Conservation (phyloP, 2,329 filamentous ascomycete genomes). For the Nemania bipapillata region DNA sequence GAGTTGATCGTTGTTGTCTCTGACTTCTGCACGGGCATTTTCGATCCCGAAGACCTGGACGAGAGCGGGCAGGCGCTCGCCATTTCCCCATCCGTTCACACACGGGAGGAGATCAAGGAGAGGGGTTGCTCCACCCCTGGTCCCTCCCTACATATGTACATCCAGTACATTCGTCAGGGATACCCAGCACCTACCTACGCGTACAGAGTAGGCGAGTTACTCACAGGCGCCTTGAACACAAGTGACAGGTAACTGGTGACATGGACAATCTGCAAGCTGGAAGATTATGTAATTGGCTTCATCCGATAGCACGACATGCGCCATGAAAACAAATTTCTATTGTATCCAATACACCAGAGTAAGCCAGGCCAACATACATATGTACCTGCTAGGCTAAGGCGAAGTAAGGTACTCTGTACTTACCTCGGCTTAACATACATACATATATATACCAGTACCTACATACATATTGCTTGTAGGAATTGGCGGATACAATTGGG, state of each 20-base stretch:
- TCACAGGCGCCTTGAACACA: not conserved
- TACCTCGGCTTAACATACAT: too few relatives aligned
- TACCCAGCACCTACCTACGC: too few relatives aligned
- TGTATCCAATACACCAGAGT: not conserved
- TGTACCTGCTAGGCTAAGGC: too few relatives aligned
- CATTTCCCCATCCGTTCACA: conserved; percentile 37
- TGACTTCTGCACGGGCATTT: conserved; percentile 28
- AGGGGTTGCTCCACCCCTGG: not conserved
- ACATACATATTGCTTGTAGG: not conserved
- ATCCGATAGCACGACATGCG: not conserved
- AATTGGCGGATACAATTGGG: conserved; percentile 15
- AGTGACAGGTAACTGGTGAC: conserved; percentile 13
- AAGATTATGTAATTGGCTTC: conserved; percentile 15
- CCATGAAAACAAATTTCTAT: too few relatives aligned
- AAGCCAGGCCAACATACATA: too few relatives aligned
- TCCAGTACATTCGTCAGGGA: too few relatives aligned
- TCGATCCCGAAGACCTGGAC: conserved; percentile 33
- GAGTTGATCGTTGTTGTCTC: conserved; percentile 1
- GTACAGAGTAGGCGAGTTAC: not conserved
- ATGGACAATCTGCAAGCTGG: not conserved
- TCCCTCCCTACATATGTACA: conserved; percentile 19
- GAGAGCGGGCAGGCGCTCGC: conserved; percentile 23
- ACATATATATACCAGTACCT: too few relatives aligned
- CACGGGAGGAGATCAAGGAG: conserved; percentile 20
- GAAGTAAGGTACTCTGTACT: too few relatives aligned